Base-by-base conservation (phyloP, 192 early-diverging fungal species). In the Linnemannia elongata region DNA sequence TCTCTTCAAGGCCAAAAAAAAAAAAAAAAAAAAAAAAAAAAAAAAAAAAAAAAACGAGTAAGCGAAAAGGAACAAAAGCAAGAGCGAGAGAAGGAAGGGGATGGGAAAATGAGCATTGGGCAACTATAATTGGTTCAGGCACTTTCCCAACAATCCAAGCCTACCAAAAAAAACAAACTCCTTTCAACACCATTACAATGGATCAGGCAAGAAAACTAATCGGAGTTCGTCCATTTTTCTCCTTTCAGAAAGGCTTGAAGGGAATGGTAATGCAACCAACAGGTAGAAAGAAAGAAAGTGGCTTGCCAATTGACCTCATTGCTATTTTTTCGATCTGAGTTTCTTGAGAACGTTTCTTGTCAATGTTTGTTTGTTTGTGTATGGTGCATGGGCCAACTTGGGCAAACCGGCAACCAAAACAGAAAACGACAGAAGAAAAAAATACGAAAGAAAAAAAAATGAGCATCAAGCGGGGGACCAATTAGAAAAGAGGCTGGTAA, bases 31-130 rank as follows among this genome's bases (percentile, higher is more conserved):
- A 66, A 66, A 33, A 27, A 12, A 66, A 60, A 66, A 66, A 66
- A 33, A 27, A 12, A 66, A n/a, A 55, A 60, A 66, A 66, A 66
- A 33, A 27, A 12, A 66, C 1, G 35, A 4, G 52, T 55, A 55
- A 55, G 18, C 22, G 4, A 54, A 6, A 24, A 24, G 22, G 22
- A 54, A 18, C 10, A 6, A 54, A 18, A 22, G 52, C 0, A 18
- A 22, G 24, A 38, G 38, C 4, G 24, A 24, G 4, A 22, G 54
- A 55, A 24, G 22, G 22, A 57, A 27, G 55, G 55, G 22, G 55
- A 57, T 57, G 55, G 55, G n/a, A 60, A 24, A 60, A 27, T 60
- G 57, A 60, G 57, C n/a, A 60, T 60, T 60, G 24, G 57, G 57
- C 57, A 60, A 60, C n/a, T 55, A 8, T 24, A 7, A 24, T 55